Conservation (phyloP, 2,329 filamentous ascomycete genomes). For the Diaporthe eres region DNA sequence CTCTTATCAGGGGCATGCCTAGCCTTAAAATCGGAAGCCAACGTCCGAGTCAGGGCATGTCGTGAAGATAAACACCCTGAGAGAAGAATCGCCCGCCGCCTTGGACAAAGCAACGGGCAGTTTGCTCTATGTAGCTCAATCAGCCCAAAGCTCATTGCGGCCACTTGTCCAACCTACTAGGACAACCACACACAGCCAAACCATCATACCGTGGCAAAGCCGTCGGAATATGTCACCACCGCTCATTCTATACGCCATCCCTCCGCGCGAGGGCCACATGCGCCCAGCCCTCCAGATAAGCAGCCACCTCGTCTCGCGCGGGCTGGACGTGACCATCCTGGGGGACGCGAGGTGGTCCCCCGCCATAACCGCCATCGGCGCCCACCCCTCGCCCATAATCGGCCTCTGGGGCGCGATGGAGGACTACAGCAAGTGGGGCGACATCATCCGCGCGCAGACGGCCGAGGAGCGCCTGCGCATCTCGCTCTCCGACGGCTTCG, state of each 20-base stretch:
- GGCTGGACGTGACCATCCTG: slow-evolving; percentile 34
- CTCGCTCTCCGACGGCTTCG: slow-evolving; percentile 21
- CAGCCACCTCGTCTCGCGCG: slow-evolving; percentile 29
- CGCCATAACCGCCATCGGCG: slow-evolving; percentile 29
- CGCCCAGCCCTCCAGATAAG: slow-evolving; percentile 37
- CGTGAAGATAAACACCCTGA: background rate
- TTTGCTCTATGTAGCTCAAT: background rate
- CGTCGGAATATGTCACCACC: slow-evolving; percentile 6
- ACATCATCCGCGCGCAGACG: background rate
- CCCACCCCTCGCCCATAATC: slow-evolving; percentile 18
- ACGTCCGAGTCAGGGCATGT: slow-evolving; percentile 5
- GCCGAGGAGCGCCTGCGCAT: slow-evolving; percentile 28
- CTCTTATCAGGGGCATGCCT: background rate
- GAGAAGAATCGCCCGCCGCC: background rate
- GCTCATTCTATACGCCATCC: slow-evolving; percentile 33
- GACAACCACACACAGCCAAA: background rate
- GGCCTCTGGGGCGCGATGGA: slow-evolving; percentile 32
- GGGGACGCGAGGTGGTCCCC: slow-evolving; percentile 11
- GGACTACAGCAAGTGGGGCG: slow-evolving; percentile 21
- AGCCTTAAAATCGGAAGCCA: background rate
- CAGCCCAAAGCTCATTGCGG: no score
- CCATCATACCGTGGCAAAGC: background rate
- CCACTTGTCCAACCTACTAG: no score
- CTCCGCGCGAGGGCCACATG: slow-evolving; percentile 37
- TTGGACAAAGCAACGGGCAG: background rate